Evolutionary conservation across 1,284 basidiomycete genomes (phyloP).

Genomic region (Spongiforma sp.): DNA sequence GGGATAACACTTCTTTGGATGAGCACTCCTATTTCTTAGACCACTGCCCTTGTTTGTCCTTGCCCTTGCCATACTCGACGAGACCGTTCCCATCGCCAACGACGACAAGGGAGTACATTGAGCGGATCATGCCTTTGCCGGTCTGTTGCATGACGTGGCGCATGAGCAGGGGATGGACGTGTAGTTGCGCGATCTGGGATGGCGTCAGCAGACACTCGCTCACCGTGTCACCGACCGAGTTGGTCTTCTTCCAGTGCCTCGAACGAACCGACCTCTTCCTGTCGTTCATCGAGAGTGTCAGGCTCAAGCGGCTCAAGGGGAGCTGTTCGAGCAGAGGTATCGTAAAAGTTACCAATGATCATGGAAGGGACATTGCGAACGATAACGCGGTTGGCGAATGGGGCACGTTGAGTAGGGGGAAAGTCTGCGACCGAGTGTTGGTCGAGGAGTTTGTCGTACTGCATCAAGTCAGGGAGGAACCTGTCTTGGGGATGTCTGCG

Average conservation of each 20-base stretch:
- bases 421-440: slow-evolving; percentile 57
- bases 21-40: too few relatives aligned
- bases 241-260: slow-evolving; percentile 26
- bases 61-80: slow-evolving; percentile 90
- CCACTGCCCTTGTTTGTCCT: too few relatives aligned
- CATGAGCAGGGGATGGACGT: slow-evolving; percentile 63
- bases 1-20: too few relatives aligned
- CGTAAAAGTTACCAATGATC: slow-evolving; percentile 33
- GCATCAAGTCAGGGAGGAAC: slow-evolving; percentile 63
- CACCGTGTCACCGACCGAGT: slow-evolving; percentile 25
- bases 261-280: too few relatives aligned
- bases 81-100: slow-evolving; percentile 89
- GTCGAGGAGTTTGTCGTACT: slow-evolving; percentile 63
- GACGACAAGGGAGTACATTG: slow-evolving; percentile 72
- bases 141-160: slow-evolving; percentile 81
- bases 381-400: slow-evolving; percentile 61
- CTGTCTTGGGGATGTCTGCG: slow-evolving; percentile 28
- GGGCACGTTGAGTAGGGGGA: slow-evolving; percentile 53
- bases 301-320: slow-evolving; percentile 3
- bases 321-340: slow-evolving; percentile 18
- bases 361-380: slow-evolving; percentile 62
- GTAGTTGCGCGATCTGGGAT: slow-evolving; percentile 44
- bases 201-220: slow-evolving; percentile 27
- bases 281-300: slow-evolving; percentile 14
- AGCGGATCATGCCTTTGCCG: slow-evolving; percentile 75